phyloP scores from a whole-genome alignment of 345 rosid species.

The Aurinia saxatilis region DNA sequence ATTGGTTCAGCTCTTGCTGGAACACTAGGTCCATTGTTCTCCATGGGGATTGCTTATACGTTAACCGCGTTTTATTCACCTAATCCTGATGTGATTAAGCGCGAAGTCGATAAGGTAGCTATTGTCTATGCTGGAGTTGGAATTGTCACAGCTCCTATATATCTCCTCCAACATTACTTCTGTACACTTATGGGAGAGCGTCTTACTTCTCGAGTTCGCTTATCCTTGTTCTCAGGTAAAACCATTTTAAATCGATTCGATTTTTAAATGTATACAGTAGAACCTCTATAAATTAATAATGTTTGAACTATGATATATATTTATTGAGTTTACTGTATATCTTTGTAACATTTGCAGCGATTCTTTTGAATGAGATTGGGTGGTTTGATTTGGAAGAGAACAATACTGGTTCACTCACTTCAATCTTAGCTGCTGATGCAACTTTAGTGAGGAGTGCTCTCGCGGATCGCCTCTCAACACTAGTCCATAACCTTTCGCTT shows the following conservation, averaged over 20 bases:
- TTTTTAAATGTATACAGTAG: too few relatives aligned
- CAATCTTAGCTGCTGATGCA: constrained; percentile 76
- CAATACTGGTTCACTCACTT: constrained; percentile 53
- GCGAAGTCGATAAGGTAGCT: constrained; percentile 39
- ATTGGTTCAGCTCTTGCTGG: constrained; percentile 75
- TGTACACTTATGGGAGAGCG: constrained; percentile 82
- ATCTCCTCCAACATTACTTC: constrained; percentile 70
- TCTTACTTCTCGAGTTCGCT: constrained; percentile 67
- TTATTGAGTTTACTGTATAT: neutral
- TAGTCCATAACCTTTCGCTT: constrained; percentile 70
- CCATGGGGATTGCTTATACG: constrained; percentile 58
- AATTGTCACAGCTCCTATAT: constrained; percentile 45
- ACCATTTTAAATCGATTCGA: too few relatives aligned
- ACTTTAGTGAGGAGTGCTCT: constrained; percentile 67
- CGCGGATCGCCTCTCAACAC: constrained; percentile 75
- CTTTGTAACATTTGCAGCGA: constrained; percentile 44
- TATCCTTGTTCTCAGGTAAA: constrained; percentile 65
- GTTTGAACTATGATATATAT: too few relatives aligned
- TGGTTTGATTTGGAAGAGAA: constrained; percentile 91
- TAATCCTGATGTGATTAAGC: constrained; percentile 32
- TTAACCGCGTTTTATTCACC: constrained; percentile 60
- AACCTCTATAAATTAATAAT: too few relatives aligned
- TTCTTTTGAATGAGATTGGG: constrained; percentile 72
- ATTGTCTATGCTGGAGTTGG: constrained; percentile 47
- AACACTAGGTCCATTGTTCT: constrained; percentile 62